Conservation (phyloP, 2,329 filamentous ascomycete genomes). For the Aspergillus caelatus region DNA sequence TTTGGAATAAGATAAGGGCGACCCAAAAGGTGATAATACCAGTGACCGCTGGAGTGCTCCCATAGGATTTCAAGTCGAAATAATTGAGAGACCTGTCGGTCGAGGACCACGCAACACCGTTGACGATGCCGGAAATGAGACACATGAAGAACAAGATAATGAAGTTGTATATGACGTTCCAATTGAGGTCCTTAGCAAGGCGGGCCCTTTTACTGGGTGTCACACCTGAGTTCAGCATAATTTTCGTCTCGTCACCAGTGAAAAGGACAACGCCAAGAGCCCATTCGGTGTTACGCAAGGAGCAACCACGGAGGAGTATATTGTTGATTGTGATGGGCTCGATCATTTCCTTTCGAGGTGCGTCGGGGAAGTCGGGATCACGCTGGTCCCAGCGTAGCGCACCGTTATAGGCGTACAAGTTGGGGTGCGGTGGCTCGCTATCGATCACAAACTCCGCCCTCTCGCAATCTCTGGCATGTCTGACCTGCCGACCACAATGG, state of each 20-base stretch:
- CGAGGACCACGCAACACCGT: conserved; percentile 79
- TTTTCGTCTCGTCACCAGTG: conserved; percentile 95
- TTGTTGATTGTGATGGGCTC: conserved; percentile 97
- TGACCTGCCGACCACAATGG: conserved; percentile 78
- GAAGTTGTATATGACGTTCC: conserved; percentile 97
- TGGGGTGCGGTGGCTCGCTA: conserved; percentile 88
- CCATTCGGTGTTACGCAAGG: conserved; percentile 95
- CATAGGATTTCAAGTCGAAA: conserved; percentile 86
- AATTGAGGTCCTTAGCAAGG: conserved; percentile 91
- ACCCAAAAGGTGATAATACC: conserved; percentile 98
- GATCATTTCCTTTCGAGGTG: conserved; percentile 73
- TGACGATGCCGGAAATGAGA: conserved; percentile 78
- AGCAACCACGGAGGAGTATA: conserved; percentile 87
- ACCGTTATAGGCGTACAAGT: conserved; percentile 92
- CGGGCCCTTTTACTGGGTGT: conserved; percentile 92
- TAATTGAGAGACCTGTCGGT: conserved; percentile 72
- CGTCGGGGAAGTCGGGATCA: conserved; percentile 64
- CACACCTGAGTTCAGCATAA: conserved; percentile 97
- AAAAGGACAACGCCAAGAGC: conserved; percentile 88
- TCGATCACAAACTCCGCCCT: conserved; percentile 83
- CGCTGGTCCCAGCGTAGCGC: conserved; percentile 84
- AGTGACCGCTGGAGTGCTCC: conserved; percentile 71
- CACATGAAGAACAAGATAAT: conserved; percentile 87
- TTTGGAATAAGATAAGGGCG: conserved; percentile 92
- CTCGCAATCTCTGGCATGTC: conserved; percentile 91